A percentile compares a stretch with the other conserved stretches of the same genome.
Conservation (phyloP, 306 rosid species). For the Dalbergia oliveri region DNA sequence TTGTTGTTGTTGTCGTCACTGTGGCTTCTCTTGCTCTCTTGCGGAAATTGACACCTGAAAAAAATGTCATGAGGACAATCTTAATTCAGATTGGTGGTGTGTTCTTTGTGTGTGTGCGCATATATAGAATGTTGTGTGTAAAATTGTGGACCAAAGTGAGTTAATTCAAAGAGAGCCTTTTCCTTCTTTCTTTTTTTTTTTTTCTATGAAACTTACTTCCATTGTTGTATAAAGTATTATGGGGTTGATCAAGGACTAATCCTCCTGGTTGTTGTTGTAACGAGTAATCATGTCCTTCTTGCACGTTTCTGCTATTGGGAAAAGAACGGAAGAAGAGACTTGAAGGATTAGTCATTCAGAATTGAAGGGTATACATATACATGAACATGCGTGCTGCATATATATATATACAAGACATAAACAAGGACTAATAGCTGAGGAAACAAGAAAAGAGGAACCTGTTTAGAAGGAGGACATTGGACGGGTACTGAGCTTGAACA, state of each 20-base stretch:
- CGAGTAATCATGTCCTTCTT: constrained; percentile 73
- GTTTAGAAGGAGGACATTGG: constrained; percentile 77
- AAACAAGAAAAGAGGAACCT: constrained; percentile 52
- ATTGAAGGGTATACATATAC: neutral
- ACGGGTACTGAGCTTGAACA: constrained; percentile 97
- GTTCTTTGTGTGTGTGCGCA: neutral
- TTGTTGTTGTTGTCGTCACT: neutral
- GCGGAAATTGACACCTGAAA: constrained; percentile 49
- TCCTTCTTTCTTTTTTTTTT: too few species aligned
- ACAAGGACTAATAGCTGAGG: neutral
- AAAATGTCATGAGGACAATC: neutral
- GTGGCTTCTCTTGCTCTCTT: constrained; percentile 75
- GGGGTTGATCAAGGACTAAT: constrained; percentile 65
- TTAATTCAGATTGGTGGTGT: neutral
- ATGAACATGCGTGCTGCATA: neutral
- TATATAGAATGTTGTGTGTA: too few species aligned
- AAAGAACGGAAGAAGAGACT: neutral
- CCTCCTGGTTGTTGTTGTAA: constrained; percentile 66
- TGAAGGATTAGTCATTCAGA: neutral
- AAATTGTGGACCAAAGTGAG: too few species aligned
- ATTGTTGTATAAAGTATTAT: constrained; percentile 50
- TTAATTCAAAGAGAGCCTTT: too few species aligned
- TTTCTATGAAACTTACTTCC: constrained; percentile 45
- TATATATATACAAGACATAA: neutral
- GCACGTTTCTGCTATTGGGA: constrained; percentile 61